Evolutionary conservation across 192 early-diverging fungal genomes (phyloP).

Genomic region (Entomortierella parvispora): DNA sequence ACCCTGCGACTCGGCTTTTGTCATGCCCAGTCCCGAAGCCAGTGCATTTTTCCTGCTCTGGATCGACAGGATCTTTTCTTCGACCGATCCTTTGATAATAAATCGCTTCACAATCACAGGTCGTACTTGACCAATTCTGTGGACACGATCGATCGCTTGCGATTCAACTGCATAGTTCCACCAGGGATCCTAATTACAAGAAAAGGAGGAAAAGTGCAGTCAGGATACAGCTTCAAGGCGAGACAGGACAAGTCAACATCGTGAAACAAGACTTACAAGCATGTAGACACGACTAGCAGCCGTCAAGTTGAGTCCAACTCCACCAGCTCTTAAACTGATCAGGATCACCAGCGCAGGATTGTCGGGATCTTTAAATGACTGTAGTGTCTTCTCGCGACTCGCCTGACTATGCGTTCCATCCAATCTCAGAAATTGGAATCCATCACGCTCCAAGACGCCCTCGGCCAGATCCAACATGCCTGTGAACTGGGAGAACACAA

Average conservation of each 20-base stretch:
- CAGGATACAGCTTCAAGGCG: not conserved
- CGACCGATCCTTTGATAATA: conserved; percentile 77
- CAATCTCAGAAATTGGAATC: conserved; percentile 73
- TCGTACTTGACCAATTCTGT: conserved; percentile 77
- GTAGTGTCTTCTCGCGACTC: conserved; percentile 69
- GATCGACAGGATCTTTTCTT: conserved; percentile 86
- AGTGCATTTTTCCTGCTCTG: conserved; percentile 81
- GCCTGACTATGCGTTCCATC: conserved; percentile 80
- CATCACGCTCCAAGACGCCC: conserved; percentile 59
- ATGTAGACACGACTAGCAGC: conserved; percentile 76
- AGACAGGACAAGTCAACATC: not conserved
- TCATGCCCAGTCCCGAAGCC: conserved; percentile 60
- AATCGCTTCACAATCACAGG: conserved; percentile 76
- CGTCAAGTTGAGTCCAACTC: conserved; percentile 81
- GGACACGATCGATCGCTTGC: conserved; percentile 86
- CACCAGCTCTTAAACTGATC: conserved; percentile 68
- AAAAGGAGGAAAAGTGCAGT: not conserved
- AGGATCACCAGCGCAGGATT: conserved; percentile 68
- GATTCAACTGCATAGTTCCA: conserved; percentile 84
- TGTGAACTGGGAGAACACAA: conserved; percentile 97
- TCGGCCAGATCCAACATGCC: conserved; percentile 82
- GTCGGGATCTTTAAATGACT: conserved; percentile 68
- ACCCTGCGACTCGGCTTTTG: conserved; percentile 53
- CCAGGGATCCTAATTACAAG: conserved; percentile 66
- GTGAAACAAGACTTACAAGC: conserved; percentile 58